phyloP scores from a whole-genome alignment of 257 asterid species.

The Primulina tabacum region DNA sequence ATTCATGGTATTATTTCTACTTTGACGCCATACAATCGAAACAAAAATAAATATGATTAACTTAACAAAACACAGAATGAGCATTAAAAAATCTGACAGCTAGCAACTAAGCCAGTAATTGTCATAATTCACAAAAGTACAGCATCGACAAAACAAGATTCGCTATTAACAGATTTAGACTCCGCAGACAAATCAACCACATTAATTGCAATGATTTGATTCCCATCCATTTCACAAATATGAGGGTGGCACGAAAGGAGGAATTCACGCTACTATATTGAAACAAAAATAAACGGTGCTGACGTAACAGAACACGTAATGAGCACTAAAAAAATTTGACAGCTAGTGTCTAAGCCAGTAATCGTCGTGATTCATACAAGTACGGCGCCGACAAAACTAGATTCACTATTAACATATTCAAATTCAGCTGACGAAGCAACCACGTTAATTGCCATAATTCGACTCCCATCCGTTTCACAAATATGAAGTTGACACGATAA shows the following conservation, averaged over 20 bases:
- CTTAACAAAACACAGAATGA: constrained; percentile 3
- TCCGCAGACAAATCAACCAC: background rate
- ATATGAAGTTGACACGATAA: background rate
- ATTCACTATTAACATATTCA: background rate
- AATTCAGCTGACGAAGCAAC: background rate
- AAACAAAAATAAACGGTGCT: constrained; percentile 2
- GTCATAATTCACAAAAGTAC: background rate
- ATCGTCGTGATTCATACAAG: background rate
- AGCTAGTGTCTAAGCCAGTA: background rate
- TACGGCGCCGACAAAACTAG: background rate
- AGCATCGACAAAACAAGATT: no score
- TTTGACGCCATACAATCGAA: background rate
- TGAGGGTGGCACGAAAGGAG: background rate
- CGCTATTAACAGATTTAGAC: no score
- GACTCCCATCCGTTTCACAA: background rate
- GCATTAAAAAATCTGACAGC: background rate
- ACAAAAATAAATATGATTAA: background rate
- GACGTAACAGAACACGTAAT: constrained; percentile 1
- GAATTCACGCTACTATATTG: background rate
- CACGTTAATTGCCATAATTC: background rate
- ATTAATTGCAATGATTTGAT: no score
- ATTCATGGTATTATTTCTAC: constrained; percentile 3
- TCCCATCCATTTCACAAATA: no score
- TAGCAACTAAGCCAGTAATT: background rate
- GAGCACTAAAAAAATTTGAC: background rate